Evolutionary conservation across 108 stramenopile genomes (phyloP), one percentile per base, ranked within the genome.

Genomic region (Conticribra guillardii): DNA sequence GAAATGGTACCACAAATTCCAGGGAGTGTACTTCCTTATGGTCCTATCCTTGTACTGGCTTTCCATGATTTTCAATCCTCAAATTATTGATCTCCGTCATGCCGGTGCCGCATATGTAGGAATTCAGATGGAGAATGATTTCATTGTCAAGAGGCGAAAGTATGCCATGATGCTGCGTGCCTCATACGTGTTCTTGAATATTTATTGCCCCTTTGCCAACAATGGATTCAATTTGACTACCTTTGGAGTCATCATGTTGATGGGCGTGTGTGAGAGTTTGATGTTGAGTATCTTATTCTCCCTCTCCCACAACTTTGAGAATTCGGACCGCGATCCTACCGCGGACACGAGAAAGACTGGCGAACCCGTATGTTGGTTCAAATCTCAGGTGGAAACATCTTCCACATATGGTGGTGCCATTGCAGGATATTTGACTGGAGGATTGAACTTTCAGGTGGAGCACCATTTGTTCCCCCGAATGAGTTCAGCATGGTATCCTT

Each of bases 381-480:
- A 95, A 46, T 73, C 84, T 28, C 96, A 97, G 65, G 94, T 97
- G 8, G 94, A 93, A 60, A 94, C 93, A 17, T 91, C 93, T 24
- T 86, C 84, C 11, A 95, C 94, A n/a, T 95, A 95, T 57, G 96
- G 96, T 34, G 96, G 96, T 17, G 74, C 76, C 47, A 73, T 96
- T 45, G 84, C 95, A 16, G 95, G 95, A 3, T 84, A 76, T 64
- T 64, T 96, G 46, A 95, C 92, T 31, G 96, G 96, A 28, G 94
- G 95, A 29, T 82, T 97, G 57, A 97, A 97, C 78, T 94, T 95
- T 69, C 96, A 97, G 68, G 87, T 96, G 24, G 96, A 97, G 79
- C 96, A 97, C 73, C 96, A 97, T 72, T 74, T 97, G 71, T 97
- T 96, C 73, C 96, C 96, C 14, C 82, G 96, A 17, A 93, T 97